Percentiles rank a stretch among this genome's conserved stretches.
Conservation (phyloP, 179 eudicot genomes). For the Vitellaria paradoxa region DNA sequence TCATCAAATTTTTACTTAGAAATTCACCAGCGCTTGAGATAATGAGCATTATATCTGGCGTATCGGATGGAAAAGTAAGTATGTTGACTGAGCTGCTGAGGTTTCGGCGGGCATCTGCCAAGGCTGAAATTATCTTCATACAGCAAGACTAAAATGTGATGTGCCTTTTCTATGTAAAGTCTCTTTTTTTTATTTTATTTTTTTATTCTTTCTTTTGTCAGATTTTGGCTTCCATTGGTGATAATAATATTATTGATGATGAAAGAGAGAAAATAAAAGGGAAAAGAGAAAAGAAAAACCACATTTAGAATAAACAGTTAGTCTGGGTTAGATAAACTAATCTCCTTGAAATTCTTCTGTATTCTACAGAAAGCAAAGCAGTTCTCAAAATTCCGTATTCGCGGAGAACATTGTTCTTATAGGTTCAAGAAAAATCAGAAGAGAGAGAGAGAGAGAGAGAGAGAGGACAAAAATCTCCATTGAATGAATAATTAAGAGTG, state of each 20-base stretch:
- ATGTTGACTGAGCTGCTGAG: constrained; percentile 68
- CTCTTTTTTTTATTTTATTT: background rate
- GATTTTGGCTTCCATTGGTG: background rate
- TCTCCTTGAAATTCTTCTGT: no score
- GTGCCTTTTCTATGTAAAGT: background rate
- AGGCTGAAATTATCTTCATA: constrained; percentile 60
- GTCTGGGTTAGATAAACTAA: no score
- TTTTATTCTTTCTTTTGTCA: background rate
- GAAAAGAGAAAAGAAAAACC: no score
- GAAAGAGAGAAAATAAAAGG: background rate
- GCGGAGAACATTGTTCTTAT: no score
- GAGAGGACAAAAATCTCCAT: no score
- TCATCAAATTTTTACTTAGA: constrained; percentile 60
- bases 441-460: no score
- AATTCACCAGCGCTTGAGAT: constrained; percentile 60
- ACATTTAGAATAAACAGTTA: no score
- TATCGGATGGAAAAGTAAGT: constrained; percentile 51
- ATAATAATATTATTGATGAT: background rate
- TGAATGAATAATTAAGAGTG: no score
- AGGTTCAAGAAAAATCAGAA: no score
- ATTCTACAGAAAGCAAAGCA: no score
- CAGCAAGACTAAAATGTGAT: constrained; percentile 29
- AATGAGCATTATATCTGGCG: constrained; percentile 60
- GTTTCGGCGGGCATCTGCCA: constrained; percentile 76
- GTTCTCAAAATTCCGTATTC: no score